Conservation (phyloP, 306 rosid genomes). For the Glycine tomentella region DNA sequence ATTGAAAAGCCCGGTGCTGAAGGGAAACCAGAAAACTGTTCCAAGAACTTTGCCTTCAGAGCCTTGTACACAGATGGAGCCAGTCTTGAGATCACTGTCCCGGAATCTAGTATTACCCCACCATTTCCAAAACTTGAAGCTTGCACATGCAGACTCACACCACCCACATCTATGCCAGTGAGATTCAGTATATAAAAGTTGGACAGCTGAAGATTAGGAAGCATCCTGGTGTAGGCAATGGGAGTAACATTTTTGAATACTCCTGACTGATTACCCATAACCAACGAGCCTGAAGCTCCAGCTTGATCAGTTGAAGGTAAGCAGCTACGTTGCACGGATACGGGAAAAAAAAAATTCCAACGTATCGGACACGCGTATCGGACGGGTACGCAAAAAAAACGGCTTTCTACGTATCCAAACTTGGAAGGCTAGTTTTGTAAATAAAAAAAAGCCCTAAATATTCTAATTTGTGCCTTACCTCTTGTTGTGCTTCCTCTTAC, state of each 20-base stretch:
- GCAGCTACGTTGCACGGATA: too few relatives aligned
- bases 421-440: too few relatives aligned
- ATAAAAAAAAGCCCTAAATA: too few relatives aligned
- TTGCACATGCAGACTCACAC: neutral
- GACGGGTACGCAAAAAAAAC: too few relatives aligned
- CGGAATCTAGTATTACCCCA: constrained; percentile 7
- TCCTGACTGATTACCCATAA: too few relatives aligned
- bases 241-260: neutral
- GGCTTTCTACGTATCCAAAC: too few relatives aligned
- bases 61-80: constrained; percentile 6
- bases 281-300: too few relatives aligned
- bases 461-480: too few relatives aligned
- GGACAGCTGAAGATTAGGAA: neutral
- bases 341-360: too few relatives aligned
- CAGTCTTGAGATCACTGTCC: constrained; percentile 17
- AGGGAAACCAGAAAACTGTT: constrained; percentile 9
- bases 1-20: constrained; percentile 7
- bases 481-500: too few relatives aligned
- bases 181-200: neutral
- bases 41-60: constrained; percentile 10
- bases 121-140: constrained; percentile 2
- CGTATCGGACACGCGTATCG: too few relatives aligned
- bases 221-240: constrained; percentile 15
- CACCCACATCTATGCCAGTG: constrained; percentile 4
- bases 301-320: neutral